A percentile compares a stretch with the other conserved stretches of the same genome.
phyloP scores from a whole-genome alignment of 345 rosid species.

The Sisymbrium irio region DNA sequence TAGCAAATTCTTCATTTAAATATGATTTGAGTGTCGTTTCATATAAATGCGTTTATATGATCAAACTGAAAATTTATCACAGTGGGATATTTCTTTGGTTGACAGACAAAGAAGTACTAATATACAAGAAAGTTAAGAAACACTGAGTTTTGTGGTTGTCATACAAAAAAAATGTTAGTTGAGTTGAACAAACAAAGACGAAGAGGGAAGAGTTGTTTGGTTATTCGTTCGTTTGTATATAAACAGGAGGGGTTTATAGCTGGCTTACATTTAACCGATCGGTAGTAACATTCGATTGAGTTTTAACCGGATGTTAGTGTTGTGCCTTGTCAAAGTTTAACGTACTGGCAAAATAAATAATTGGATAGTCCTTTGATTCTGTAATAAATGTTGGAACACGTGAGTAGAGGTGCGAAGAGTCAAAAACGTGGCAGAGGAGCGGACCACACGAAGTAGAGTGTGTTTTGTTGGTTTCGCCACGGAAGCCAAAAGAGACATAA shows the following conservation, averaged over 20 bases:
- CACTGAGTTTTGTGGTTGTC: too few relatives aligned
- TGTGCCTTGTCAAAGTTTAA: too few relatives aligned
- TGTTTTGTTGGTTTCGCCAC: constrained; percentile 5
- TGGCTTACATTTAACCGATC: neutral
- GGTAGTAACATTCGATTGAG: neutral
- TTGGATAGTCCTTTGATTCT: neutral
- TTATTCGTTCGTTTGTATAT: neutral
- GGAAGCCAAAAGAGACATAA: constrained; percentile 28
- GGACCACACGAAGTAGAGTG: constrained; percentile 28
- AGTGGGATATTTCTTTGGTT: neutral
- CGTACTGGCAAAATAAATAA: too few relatives aligned
- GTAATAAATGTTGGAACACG: constrained; percentile 19
- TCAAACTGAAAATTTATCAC: neutral
- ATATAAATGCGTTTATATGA: neutral
- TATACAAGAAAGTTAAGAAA: neutral
- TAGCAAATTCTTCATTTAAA: too few relatives aligned
- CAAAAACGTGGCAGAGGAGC: constrained; percentile 28
- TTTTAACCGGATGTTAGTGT: neutral
- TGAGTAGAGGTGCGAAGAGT: constrained; percentile 17
- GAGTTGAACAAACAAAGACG: neutral
- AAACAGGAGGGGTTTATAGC: neutral
- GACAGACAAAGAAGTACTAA: neutral
- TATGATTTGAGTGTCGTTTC: too few relatives aligned
- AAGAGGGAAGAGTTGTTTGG: neutral
- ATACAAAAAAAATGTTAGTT: neutral